phyloP scores from a whole-genome alignment of 129 eudicot species.

The Arctium lappa region DNA sequence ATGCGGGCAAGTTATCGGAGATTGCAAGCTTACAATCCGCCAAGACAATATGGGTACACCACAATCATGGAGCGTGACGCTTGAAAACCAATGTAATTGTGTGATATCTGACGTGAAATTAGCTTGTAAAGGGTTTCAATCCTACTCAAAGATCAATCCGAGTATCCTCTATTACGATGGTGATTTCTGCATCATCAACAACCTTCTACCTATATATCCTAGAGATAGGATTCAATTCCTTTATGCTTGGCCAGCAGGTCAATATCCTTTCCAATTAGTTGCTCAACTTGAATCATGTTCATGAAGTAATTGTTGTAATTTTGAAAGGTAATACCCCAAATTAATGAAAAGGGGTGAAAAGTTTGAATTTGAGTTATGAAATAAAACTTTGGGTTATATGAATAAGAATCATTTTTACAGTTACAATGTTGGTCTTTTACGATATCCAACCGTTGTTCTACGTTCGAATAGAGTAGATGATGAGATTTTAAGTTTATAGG shows the following conservation, averaged over 20 bases:
- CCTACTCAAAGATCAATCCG: background rate
- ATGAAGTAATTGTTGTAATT: background rate
- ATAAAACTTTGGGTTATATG: background rate
- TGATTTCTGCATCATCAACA: background rate
- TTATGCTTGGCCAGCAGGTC: background rate
- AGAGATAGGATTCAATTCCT: background rate
- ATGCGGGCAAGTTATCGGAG: background rate
- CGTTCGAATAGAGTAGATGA: no score
- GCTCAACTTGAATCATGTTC: background rate
- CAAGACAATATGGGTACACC: background rate
- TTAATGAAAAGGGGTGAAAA: background rate
- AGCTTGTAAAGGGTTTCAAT: background rate
- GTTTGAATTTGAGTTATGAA: background rate
- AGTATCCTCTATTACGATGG: background rate
- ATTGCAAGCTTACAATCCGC: background rate
- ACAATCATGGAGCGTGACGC: background rate
- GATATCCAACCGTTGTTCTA: background rate
- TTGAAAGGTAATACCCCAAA: background rate
- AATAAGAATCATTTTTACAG: background rate
- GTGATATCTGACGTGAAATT: background rate
- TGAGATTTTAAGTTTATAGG: no score
- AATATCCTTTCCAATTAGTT: background rate
- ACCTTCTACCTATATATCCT: background rate
- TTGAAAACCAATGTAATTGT: background rate
- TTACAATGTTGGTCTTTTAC: background rate